These are phyloP conservation scores for Plenodomus lindquistii DNA, from an alignment of 2,329 filamentous ascomycete species.

Conservation along the genomic window DNA sequence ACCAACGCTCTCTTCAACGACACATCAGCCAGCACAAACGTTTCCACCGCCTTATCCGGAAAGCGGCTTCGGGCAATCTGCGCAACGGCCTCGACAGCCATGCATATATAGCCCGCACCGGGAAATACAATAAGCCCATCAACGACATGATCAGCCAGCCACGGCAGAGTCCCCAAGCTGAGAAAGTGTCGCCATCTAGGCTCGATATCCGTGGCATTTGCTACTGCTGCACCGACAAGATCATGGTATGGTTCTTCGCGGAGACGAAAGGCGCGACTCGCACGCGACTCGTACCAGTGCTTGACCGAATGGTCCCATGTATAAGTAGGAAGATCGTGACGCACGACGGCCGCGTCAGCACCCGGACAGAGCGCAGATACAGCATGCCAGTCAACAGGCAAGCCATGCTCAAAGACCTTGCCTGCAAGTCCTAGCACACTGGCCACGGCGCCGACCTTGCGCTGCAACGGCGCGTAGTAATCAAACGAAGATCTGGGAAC, in stretches of 20 bases:
- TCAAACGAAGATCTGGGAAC: too few relatives aligned
- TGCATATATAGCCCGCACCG: conserved; percentile 4
- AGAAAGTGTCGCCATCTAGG: conserved; percentile 11
- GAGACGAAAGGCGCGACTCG: conserved; percentile 5
- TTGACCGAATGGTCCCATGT: conserved; percentile 29
- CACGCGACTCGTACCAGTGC: conserved; percentile 25
- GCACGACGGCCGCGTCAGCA: conserved; percentile 9
- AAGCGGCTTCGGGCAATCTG: too few relatives aligned
- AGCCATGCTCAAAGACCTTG: not conserved
- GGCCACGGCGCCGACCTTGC: too few relatives aligned
- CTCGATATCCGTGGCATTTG: conserved; percentile 1
- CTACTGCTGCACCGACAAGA: conserved; percentile 9
- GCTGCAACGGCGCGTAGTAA: too few relatives aligned
- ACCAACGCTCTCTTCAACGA: too few relatives aligned
- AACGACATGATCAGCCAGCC: conserved; percentile 13
- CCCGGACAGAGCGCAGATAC: conserved; percentile 4
- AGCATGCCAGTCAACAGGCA: too few relatives aligned
- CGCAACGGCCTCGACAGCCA: conserved; percentile 5
- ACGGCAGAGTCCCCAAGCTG: conserved; percentile 11
- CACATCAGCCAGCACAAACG: too few relatives aligned
- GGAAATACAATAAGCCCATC: conserved; percentile 18
- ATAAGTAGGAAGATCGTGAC: conserved; percentile 26
- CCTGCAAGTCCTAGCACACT: too few relatives aligned
- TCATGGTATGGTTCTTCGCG: conserved; percentile 7
- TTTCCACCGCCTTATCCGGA: too few relatives aligned